Evolutionary conservation across 805 yeast genomes (phyloP), one percentile per base, ranked within the genome.

Genomic region (Grigorovia yakushimaensis): DNA sequence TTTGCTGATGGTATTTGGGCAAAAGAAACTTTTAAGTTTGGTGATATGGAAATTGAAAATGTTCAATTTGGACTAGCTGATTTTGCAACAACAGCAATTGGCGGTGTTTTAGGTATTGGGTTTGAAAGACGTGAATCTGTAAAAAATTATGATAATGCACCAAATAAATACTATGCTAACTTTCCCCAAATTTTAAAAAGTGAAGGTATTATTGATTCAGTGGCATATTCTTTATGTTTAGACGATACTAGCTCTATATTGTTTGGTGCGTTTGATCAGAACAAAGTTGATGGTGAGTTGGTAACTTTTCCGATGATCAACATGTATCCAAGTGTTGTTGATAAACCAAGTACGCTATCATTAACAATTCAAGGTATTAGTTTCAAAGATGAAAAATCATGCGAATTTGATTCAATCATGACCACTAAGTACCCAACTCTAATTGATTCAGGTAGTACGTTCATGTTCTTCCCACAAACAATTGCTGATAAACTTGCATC

Each of bases 101-200:
- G 54, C 27, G 88, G 91, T 39, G 88, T 84, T 17, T 64, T 82
- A 40, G 86, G 88, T 17, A 76, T 83, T 49, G 88, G 89, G 1
- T 71, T 81, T 27, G 64, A 73, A 3, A 79, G 79, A 30, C 72
- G 82, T 46, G 94, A 87, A 61, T 70, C 77, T 2, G 59, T 58
- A 11, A 33, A 27, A n/a, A 58, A 60, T 6, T 60, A 60, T 44
- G 52, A 51, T 2, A 49, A 51, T 36, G 59, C 61, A 4, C 53
- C 62, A 2, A 45, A 53, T 22, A 30, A 44, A 27, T 54, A 47
- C 39, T 85, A 84, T 62, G 71, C 72, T 46, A 84, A 84, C 59
- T 66, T 84, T 43, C 94, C 94, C 1, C 60, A 68, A 49, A 70
- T 73, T 46, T 61, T 85, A 63, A 76, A 73, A 47, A 56, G 66